Evolutionary conservation across 2,329 filamentous ascomycete genomes (phyloP).

Genomic region (Monilinia fructicola): DNA sequence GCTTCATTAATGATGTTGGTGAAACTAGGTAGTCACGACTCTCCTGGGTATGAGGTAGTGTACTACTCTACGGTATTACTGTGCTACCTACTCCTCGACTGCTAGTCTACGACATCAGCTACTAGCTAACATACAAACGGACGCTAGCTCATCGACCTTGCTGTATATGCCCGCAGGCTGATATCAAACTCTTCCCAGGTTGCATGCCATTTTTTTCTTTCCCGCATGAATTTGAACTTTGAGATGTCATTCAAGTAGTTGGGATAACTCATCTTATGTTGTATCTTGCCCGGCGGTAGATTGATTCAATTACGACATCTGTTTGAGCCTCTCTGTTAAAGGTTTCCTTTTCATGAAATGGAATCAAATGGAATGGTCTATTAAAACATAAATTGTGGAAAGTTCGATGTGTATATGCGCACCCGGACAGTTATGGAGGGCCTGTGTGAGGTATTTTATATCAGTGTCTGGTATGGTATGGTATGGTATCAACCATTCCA

Average conservation of each 20-base stretch:
- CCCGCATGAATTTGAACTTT: neutral
- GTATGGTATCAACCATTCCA: too few species aligned
- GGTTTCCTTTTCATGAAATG: constrained; percentile 6
- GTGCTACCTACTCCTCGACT: too few species aligned
- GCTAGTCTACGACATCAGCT: too few species aligned
- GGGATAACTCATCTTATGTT: neutral
- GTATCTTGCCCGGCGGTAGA: neutral
- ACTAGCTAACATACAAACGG: too few species aligned
- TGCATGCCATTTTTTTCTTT: neutral
- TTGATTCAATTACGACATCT: constrained; percentile 3
- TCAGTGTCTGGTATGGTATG: too few species aligned
- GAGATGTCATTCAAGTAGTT: neutral
- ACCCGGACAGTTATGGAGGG: constrained; percentile 1
- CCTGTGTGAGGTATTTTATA: too few species aligned
- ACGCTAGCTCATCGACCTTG: too few species aligned
- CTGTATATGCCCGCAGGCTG: too few species aligned
- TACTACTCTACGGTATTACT: too few species aligned
- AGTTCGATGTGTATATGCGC: constrained; percentile 10
- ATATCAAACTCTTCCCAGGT: too few species aligned
- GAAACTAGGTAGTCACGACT: too few species aligned
- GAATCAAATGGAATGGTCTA: constrained; percentile 6
- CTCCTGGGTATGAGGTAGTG: too few species aligned
- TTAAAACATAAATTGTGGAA: constrained; percentile 10
- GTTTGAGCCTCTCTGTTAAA: neutral
- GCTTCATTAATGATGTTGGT: neutral